These are phyloP conservation scores for Pharus latifolius DNA, from an alignment of 176 grass and related monocot species.

Conservation along the genomic window DNA sequence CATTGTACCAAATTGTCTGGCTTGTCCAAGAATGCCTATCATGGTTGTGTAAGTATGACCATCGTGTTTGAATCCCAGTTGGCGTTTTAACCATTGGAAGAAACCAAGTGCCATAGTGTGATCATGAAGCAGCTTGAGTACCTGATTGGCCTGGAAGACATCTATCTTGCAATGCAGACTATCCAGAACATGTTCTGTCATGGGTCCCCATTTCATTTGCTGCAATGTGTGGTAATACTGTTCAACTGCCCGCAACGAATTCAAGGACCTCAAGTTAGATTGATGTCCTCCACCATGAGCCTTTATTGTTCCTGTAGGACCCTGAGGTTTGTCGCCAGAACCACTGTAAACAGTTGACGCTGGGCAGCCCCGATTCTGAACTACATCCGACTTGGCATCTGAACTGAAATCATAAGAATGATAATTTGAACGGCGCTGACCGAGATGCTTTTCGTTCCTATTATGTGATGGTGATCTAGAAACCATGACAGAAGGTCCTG, in stretches of 20 bases:
- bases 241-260: conserved; percentile 56
- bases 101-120: conserved; percentile 64
- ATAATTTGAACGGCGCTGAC: conserved; percentile 29
- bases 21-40: conserved; percentile 93
- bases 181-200: conserved; percentile 59
- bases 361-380: conserved; percentile 26
- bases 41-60: conserved; percentile 93
- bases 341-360: conserved; percentile 13
- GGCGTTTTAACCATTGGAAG: conserved; percentile 80
- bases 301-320: conserved; percentile 36
- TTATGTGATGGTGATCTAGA: conserved; percentile 29
- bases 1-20: conserved; percentile 66
- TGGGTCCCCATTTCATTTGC: conserved; percentile 80
- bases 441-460: conserved; percentile 45
- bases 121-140: conserved; percentile 79
- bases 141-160: conserved; percentile 84
- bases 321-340: conserved; percentile 38
- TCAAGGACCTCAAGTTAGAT: conserved; percentile 41
- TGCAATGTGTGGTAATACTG: conserved; percentile 79
- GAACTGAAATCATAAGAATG: conserved; percentile 41
- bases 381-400: conserved; percentile 31
- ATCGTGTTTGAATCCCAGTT: conserved; percentile 89
- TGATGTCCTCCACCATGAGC: conserved; percentile 26
- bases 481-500: conserved; percentile 29
- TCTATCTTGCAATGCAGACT: conserved; percentile 70